These are phyloP conservation scores for Phialophora chinensis DNA, from an alignment of 2,329 filamentous ascomycete genomes.

Conservation along the genomic window DNA sequence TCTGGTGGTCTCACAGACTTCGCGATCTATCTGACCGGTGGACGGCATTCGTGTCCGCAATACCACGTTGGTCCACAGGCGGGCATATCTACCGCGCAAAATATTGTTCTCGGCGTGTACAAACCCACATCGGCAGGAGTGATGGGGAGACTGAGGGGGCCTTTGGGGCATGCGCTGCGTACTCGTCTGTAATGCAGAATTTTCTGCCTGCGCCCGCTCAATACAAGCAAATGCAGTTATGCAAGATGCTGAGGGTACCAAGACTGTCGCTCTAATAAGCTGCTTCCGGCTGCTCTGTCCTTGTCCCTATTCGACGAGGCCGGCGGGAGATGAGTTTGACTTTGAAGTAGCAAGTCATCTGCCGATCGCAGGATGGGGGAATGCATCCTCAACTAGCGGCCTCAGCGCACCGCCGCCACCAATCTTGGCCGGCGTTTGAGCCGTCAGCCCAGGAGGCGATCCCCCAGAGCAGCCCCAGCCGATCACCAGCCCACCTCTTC, in stretches of 20 bases:
- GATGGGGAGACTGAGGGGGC: neutral
- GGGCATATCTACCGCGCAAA: neutral
- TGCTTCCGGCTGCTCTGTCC: neutral
- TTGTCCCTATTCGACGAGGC: neutral
- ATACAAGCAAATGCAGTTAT: neutral
- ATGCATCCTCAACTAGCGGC: neutral
- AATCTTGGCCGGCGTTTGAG: constrained; percentile 23
- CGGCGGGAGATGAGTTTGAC: constrained; percentile 14
- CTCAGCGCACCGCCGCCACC: constrained; percentile 10
- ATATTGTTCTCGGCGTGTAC: neutral
- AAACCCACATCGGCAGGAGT: neutral
- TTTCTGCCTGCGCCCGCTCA: neutral
- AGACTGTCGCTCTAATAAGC: neutral
- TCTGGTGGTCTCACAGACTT: neutral
- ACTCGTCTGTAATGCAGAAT: neutral
- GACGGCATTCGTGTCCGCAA: neutral
- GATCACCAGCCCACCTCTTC: constrained; percentile 13
- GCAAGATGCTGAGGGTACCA: neutral
- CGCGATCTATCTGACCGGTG: constrained; percentile 3
- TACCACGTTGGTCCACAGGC: constrained; percentile 18
- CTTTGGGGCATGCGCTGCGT: neutral
- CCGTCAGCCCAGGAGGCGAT: constrained; percentile 20
- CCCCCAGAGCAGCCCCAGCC: constrained; percentile 9
- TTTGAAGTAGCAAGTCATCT: constrained; percentile 22
- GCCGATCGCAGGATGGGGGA: constrained; percentile 19